Evolutionary conservation across 306 rosid genomes (phyloP).

Genomic region (Dryas octopetala): DNA sequence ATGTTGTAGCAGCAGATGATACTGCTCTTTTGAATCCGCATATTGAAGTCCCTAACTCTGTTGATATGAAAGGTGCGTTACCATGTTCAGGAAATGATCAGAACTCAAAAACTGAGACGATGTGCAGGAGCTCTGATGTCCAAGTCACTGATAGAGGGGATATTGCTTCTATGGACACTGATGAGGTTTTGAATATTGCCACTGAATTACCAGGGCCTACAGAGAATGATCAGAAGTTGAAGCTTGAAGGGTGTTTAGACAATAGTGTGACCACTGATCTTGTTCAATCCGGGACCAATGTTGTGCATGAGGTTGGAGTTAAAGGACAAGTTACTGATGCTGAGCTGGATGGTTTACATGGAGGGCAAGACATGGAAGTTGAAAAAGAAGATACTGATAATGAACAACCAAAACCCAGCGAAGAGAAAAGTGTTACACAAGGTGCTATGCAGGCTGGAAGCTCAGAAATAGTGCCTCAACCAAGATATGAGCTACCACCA

Average conservation of each 20-base stretch:
- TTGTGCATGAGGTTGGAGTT: constrained; percentile 25
- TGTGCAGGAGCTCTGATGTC: constrained; percentile 5
- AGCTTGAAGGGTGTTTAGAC: background rate
- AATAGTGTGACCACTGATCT: constrained; percentile 20
- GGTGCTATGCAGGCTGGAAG: constrained; percentile 31
- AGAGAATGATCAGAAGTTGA: no score
- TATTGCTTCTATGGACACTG: constrained; percentile 28
- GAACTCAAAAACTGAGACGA: constrained; percentile 8
- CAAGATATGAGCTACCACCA: constrained; percentile 50
- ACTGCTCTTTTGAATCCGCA: no score
- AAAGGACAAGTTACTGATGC: constrained; percentile 34
- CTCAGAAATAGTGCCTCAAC: constrained; percentile 34
- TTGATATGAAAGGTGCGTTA: no score
- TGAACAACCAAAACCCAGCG: constrained; percentile 28
- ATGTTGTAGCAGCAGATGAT: no score
- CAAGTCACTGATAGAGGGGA: constrained; percentile 20
- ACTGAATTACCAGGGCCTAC: background rate
- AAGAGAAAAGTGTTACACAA: constrained; percentile 33
- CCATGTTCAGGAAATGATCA: background rate
- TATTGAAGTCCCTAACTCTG: no score
- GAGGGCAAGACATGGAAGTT: constrained; percentile 45
- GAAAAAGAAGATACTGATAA: constrained; percentile 38
- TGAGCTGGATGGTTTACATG: constrained; percentile 46
- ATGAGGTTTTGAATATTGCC: constrained; percentile 28
- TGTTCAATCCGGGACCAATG: constrained; percentile 30